Evolutionary conservation across 176 grass and related monocot species (phyloP), one percentile per base, ranked within the genome.

Genomic region (Thinopyrum elongatum): DNA sequence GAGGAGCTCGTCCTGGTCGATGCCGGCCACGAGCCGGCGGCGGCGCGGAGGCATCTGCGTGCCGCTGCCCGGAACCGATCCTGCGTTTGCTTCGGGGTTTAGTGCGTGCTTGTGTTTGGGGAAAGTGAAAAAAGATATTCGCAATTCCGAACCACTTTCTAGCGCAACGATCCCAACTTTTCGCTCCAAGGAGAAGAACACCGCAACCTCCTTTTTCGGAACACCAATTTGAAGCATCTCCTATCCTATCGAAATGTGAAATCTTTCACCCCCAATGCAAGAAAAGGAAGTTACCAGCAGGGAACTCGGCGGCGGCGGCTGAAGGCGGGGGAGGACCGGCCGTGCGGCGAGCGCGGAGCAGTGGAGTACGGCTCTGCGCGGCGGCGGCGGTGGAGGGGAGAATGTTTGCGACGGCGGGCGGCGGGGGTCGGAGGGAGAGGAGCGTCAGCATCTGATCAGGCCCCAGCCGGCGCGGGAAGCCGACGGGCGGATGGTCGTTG

Each of bases 1-100:
- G 21, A 94, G 74, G 80, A 96, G 86, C 4, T 95, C 92, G 21
- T 92, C 90, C 87, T 98, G 94, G 79, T 98, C 94, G 30, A 96
- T 82, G 27, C 92, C 94, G 4, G 92, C 97, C 66, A 96, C 85
- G 44, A 76, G 94, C 76, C 91, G 85, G 22, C 86, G 80, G 35
- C 82, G 33, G 33, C 77, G 69, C 31, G 85, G 89, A n/a, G 76
- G 82, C 90, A 88, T 85, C 62, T 77, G 49, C 31, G 62, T 82
- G 7, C 77, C 86, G 34, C 62, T 41, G 38, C 63, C 90, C n/a
- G 82, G 77, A 51, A 85, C 25, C 0, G 70, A 26, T 34, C 82
- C 77, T 91, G 70, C 81, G 47, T 63, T 77, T 36, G 35, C 5
- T 22, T 36, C 6, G 29, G 60, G 23, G 34, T 13, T 91, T n/a